Conservation (phyloP, 148 eudicot species). For the Nepenthes mirabilis region DNA sequence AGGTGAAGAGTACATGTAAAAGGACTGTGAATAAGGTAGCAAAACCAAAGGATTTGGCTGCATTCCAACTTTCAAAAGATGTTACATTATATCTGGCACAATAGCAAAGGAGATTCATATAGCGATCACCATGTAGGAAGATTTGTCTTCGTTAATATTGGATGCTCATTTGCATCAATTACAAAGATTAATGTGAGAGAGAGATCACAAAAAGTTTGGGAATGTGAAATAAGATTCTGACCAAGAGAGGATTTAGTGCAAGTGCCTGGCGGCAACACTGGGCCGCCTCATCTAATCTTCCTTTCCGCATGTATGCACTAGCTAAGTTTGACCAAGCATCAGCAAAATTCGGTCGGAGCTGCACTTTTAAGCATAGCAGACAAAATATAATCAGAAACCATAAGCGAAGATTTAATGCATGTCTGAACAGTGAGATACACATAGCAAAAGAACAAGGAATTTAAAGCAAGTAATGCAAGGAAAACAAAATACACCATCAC, state of each 20-base stretch:
- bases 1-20: too few species aligned
- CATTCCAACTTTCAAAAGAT: too few species aligned
- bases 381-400: background rate
- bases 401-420: background rate
- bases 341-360: slow-evolving; percentile 90
- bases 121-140: too few species aligned
- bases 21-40: too few species aligned
- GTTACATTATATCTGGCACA: too few species aligned
- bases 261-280: slow-evolving; percentile 98
- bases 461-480: too few species aligned
- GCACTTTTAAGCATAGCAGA: slow-evolving; percentile 3
- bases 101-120: too few species aligned
- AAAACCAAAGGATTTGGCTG: too few species aligned
- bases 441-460: too few species aligned
- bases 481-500: too few species aligned
- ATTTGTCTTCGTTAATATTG: too few species aligned
- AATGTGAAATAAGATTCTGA: slow-evolving; percentile 2
- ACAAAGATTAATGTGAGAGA: background rate
- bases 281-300: slow-evolving; percentile 82
- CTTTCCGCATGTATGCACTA: slow-evolving; percentile 95
- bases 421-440: background rate
- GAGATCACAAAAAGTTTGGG: background rate
- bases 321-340: slow-evolving; percentile 99
- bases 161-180: background rate
- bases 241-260: slow-evolving; percentile 67